A percentile compares a stretch with the other conserved stretches of the same genome.
Evolutionary conservation across 805 yeast species (phyloP).

Genomic region (Nakazawaea holstii): DNA sequence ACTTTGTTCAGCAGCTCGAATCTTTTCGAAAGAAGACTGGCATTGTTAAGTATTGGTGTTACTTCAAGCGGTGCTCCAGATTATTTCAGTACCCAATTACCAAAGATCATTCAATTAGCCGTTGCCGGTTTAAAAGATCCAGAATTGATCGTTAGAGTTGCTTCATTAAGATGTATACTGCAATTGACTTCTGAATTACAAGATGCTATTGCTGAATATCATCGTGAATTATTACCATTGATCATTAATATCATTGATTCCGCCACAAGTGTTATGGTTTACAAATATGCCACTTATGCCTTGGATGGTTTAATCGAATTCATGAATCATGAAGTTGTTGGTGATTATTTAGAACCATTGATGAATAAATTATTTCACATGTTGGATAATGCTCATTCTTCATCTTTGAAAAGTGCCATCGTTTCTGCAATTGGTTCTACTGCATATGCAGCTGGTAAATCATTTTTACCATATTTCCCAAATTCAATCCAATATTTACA

Average conservation of each 20-base stretch:
- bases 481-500: constrained; percentile 76
- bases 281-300: constrained; percentile 86
- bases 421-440: constrained; percentile 97
- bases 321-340: constrained; percentile 81
- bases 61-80: constrained; percentile 95
- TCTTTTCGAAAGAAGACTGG: constrained; percentile 81
- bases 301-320: constrained; percentile 89
- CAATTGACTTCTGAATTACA: constrained; percentile 80
- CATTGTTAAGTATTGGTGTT: constrained; percentile 72
- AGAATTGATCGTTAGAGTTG: constrained; percentile 70
- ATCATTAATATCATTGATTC: constrained; percentile 83
- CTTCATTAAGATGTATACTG: constrained; percentile 78
- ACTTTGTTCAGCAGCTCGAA: constrained; percentile 56
- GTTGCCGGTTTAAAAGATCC: constrained; percentile 73
- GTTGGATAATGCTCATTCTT: constrained; percentile 69
- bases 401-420: constrained; percentile 71
- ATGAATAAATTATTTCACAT: constrained; percentile 85
- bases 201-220: constrained; percentile 78
- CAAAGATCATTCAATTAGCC: constrained; percentile 66
- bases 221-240: constrained; percentile 76
- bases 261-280: constrained; percentile 76
- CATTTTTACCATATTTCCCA: constrained; percentile 81
- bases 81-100: constrained; percentile 69
- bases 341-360: constrained; percentile 75
- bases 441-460: constrained; percentile 90